phyloP scores from a whole-genome alignment of 805 yeast species.

The Priceomyces haplophilus region DNA sequence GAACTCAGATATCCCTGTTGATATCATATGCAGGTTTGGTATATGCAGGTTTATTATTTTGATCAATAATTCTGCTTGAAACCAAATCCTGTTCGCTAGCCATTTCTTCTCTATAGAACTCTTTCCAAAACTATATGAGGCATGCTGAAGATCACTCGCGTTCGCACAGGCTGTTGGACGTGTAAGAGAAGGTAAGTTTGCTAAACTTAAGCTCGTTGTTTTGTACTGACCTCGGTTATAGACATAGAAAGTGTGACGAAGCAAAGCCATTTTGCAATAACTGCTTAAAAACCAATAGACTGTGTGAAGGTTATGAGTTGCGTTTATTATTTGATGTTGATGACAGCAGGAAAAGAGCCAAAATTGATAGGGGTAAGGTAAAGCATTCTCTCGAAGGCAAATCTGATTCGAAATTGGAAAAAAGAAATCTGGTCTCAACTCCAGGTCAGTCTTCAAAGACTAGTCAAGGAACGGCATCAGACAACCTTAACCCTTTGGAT shows the following conservation, averaged over 20 bases:
- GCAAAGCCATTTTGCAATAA: slow-evolving; percentile 49
- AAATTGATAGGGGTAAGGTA: not conserved
- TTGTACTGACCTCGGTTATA: slow-evolving; percentile 11
- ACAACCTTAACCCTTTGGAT: not conserved
- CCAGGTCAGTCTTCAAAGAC: not conserved
- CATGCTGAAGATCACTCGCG: slow-evolving; percentile 46
- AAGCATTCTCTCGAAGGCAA: slow-evolving; percentile 4
- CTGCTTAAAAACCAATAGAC: slow-evolving; percentile 41
- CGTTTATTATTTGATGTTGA: slow-evolving; percentile 50
- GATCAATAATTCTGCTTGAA: too few relatives aligned
- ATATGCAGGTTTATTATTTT: too few relatives aligned
- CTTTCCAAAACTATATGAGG: too few relatives aligned
- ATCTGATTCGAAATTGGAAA: slow-evolving; percentile 3
- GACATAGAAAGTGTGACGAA: slow-evolving; percentile 58
- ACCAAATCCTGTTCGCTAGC: too few relatives aligned
- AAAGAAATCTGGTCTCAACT: not conserved
- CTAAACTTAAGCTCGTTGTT: not conserved
- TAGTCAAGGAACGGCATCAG: not conserved
- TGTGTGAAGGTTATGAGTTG: slow-evolving; percentile 51
- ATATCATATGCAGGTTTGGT: too few relatives aligned
- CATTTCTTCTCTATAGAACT: too few relatives aligned
- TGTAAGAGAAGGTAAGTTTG: slow-evolving; percentile 46
- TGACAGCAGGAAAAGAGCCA: slow-evolving; percentile 19
- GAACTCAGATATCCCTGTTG: too few relatives aligned
- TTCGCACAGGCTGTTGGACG: slow-evolving; percentile 58